Conservation (phyloP, 2,329 filamentous ascomycete genomes). For the Curvularia sp. region DNA sequence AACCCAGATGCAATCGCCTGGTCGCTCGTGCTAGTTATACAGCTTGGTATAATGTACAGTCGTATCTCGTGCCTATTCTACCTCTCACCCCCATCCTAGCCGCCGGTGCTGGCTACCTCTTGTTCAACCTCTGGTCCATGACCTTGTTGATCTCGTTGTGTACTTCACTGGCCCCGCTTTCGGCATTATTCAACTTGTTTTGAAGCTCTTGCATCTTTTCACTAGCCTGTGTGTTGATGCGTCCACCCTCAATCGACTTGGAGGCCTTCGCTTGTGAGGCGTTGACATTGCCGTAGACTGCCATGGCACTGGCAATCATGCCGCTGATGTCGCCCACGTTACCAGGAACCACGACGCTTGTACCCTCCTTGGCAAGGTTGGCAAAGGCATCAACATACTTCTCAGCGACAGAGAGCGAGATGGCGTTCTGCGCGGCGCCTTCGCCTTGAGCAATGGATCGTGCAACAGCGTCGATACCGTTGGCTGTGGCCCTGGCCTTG, state of each 20-base stretch:
- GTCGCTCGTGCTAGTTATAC: constrained; percentile 40
- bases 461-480: constrained; percentile 87
- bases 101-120: constrained; percentile 26
- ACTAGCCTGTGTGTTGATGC: constrained; percentile 31
- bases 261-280: constrained; percentile 75
- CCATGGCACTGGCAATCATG: constrained; percentile 96
- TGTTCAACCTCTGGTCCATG: constrained; percentile 47
- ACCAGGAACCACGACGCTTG: constrained; percentile 91
- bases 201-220: constrained; percentile 46
- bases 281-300: constrained; percentile 92
- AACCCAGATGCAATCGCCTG: constrained; percentile 30
- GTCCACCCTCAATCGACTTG: constrained; percentile 43
- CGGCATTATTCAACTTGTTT: constrained; percentile 33
- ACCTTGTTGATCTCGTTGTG: constrained; percentile 44
- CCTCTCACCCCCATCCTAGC: not conserved
- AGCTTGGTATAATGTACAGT: constrained; percentile 45
- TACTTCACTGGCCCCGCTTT: constrained; percentile 33
- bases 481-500: constrained; percentile 84
- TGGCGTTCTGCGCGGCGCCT: constrained; percentile 78
- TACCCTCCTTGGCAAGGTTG: constrained; percentile 92
- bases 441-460: constrained; percentile 75
- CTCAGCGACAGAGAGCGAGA: constrained; percentile 90
- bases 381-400: constrained; percentile 97
- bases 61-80: constrained; percentile 12
- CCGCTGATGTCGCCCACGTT: constrained; percentile 95